Base-by-base conservation (phyloP, 2,329 filamentous ascomycete genomes). In the Huntiella decipiens region DNA sequence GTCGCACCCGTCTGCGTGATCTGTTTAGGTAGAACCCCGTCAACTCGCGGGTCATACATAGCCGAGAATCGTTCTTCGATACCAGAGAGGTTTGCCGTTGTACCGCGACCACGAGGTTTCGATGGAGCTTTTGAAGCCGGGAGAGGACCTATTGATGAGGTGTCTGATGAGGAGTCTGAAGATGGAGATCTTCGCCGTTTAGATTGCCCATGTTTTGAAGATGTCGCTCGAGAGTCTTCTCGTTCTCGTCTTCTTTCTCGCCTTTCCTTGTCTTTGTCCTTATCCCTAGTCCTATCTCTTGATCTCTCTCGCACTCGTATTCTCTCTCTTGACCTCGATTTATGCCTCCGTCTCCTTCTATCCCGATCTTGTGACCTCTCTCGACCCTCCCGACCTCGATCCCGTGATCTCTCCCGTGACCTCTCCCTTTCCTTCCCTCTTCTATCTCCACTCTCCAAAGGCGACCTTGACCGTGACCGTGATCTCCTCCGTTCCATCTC, bases 21-120 rank as follows among this genome's bases (percentile, higher is more conserved):
- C 53, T 83, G 74, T n/a, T 84, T 75, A 57, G 93, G 85, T 35
- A 80, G 73, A 47, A 84, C 68, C 4, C 79, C 77, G 60, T 93
- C 85, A 1, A 91, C 66, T 5, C 60, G 67, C 0, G 71, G 70
- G 49, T 75, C 67, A 53, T 79, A 80, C 43, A 66, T 70, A 1
- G 74, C 65, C 1, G 80, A 77, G 59, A 95, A 96, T 44, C 82
- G 82, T 17, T 71, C 67, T 56, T 95, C 86, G 52, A 95, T 92
- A 7, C 73, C 76, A 19, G 77, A 77, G 4, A 64, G 60, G 1
- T 69, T 69, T 4, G 69, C 64, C 35, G 73, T 66, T 11, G 73
- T 73, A 34, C 85, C 85, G 35, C 85, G 74, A 7, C 85, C 85
- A 22, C 82, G 77, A n/a, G 67, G 63, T 45, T 63, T 69, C 2